Percentiles rank a stretch among this genome's conserved stretches.
phyloP scores from a whole-genome alignment of 352 stramenopile genomes.

The Pythium monospermum region DNA sequence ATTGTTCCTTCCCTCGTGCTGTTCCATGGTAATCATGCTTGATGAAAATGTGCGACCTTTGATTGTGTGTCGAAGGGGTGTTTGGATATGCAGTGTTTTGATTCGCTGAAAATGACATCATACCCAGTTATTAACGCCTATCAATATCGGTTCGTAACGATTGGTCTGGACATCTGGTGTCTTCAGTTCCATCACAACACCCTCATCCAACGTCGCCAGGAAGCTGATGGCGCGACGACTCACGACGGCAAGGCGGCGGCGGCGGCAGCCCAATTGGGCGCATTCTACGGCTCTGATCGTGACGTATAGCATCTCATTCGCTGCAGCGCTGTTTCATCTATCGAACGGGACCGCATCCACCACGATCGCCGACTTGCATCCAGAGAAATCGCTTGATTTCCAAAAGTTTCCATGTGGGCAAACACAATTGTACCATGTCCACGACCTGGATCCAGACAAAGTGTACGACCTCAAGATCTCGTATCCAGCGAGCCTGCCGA shows the following conservation, averaged over 20 bases:
- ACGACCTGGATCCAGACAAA: constrained; percentile 30
- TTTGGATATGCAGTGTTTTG: background rate
- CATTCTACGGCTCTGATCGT: constrained; percentile 1
- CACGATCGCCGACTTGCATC: constrained; percentile 28
- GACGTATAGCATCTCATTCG: constrained; percentile 7
- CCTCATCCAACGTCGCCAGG: too few species aligned
- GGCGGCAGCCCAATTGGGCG: background rate
- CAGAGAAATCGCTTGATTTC: constrained; percentile 32
- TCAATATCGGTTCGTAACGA: too few species aligned
- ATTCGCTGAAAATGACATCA: background rate
- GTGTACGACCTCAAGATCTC: constrained; percentile 81
- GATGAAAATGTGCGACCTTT: too few species aligned
- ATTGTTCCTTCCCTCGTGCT: too few species aligned
- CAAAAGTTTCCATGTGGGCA: constrained; percentile 40
- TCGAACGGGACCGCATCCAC: constrained; percentile 4
- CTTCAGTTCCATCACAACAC: background rate
- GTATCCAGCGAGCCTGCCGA: constrained; percentile 57
- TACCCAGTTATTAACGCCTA: too few species aligned
- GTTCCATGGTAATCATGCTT: too few species aligned
- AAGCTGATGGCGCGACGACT: too few species aligned
- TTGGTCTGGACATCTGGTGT: background rate
- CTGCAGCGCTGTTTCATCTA: constrained; percentile 1
- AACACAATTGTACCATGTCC: constrained; percentile 48
- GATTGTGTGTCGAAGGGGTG: too few species aligned
- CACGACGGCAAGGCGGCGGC: too few species aligned